Evolutionary conservation across 2,329 filamentous ascomycete genomes (phyloP).

Genomic region (Colletotrichum lindemuthianum): DNA sequence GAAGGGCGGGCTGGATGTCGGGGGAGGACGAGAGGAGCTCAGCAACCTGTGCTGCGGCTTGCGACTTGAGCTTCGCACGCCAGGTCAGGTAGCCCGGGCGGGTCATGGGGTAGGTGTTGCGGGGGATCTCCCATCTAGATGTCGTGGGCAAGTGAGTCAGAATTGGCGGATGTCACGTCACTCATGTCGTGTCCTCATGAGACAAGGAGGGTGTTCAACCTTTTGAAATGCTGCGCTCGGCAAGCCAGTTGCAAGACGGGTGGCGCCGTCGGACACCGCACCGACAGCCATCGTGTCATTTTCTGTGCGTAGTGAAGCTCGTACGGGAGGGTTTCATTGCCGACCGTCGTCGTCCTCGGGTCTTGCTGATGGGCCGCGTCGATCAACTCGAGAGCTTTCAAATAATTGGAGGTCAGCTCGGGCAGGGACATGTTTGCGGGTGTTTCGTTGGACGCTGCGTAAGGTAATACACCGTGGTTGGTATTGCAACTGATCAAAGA

Average conservation of each 20-base stretch:
- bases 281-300: slow-evolving; percentile 78
- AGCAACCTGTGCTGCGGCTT: slow-evolving; percentile 64
- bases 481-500: too few species aligned
- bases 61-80: slow-evolving; percentile 78
- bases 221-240: slow-evolving; percentile 84
- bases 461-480: too few species aligned
- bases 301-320: slow-evolving; percentile 85
- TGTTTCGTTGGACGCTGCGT: not conserved
- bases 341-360: slow-evolving; percentile 51
- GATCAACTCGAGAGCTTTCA: slow-evolving; percentile 71
- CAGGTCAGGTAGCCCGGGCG: slow-evolving; percentile 82
- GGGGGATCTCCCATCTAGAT: slow-evolving; percentile 79
- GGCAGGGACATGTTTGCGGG: slow-evolving; percentile 37
- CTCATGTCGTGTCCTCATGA: not conserved
- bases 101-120: slow-evolving; percentile 77
- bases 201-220: slow-evolving; percentile 49
- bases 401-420: slow-evolving; percentile 52
- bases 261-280: slow-evolving; percentile 69
- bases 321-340: slow-evolving; percentile 67
- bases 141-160: slow-evolving; percentile 21
- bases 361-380: slow-evolving; percentile 68
- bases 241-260: slow-evolving; percentile 78
- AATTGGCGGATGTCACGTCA: slow-evolving; percentile 4
- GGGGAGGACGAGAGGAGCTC: slow-evolving; percentile 59
- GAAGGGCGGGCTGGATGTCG: slow-evolving; percentile 49